These are phyloP conservation scores for Fusarium papillatum DNA, from an alignment of 2,329 filamentous ascomycete genomes.

Conservation along the genomic window DNA sequence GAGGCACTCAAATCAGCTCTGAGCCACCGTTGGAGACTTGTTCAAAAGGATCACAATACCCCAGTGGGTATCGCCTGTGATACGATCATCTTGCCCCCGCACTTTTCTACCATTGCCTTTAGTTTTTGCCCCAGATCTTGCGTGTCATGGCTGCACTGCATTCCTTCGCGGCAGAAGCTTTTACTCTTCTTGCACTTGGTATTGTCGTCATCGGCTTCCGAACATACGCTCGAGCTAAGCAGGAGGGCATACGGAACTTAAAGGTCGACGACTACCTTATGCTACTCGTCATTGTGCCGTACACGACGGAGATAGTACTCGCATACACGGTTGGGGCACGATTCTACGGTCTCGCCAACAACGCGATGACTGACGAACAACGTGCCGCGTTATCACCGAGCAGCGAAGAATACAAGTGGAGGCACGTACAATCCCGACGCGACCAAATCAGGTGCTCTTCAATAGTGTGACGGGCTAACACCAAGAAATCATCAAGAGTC, in stretches of 20 bases:
- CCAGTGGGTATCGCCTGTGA: background rate
- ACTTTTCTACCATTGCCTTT: background rate
- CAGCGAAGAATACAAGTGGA: conserved; percentile 54
- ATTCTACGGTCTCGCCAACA: conserved; percentile 60
- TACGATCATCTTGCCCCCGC: background rate
- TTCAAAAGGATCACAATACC: background rate
- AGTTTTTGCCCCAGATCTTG: background rate
- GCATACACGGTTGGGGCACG: conserved; percentile 53
- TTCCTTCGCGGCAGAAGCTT: conserved; percentile 36
- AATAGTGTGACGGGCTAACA: background rate
- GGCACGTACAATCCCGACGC: conserved; percentile 31
- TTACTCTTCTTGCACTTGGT: conserved; percentile 60
- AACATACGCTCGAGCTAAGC: conserved; percentile 58
- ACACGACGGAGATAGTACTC: conserved; percentile 36
- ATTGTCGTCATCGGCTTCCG: conserved; percentile 61
- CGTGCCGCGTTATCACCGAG: conserved; percentile 54
- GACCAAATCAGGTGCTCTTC: background rate
- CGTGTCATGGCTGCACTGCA: background rate
- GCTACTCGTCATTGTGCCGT: conserved; percentile 29
- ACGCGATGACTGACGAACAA: conserved; percentile 61
- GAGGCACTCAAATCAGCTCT: background rate
- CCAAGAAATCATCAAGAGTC: conserved; percentile 39
- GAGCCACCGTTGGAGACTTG: background rate
- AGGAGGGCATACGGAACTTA: conserved; percentile 46
- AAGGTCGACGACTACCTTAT: conserved; percentile 63